These are phyloP conservation scores for Pelagomonas calceolata DNA, from an alignment of 108 stramenopile genomes.

Conservation along the genomic window DNA sequence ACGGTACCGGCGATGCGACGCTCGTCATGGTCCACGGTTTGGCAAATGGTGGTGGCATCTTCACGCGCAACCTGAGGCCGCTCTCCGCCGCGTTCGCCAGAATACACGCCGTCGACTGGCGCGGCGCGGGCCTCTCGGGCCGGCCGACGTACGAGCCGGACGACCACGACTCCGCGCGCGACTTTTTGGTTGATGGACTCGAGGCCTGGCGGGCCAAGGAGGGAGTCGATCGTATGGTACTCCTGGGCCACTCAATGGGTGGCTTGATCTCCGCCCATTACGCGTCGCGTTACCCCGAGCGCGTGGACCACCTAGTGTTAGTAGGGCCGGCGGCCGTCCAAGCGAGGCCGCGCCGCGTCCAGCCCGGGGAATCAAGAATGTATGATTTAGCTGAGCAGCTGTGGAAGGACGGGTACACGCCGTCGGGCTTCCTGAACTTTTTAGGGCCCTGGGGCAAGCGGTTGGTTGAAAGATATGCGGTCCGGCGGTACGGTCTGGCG, in stretches of 20 bases:
- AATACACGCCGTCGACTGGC: background rate
- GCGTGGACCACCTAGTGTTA: background rate
- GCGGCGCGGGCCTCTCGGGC: conserved; percentile 1
- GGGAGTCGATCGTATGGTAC: background rate
- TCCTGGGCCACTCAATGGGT: background rate
- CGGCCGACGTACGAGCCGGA: background rate
- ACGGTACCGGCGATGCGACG: too few relatives aligned
- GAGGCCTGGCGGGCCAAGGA: background rate
- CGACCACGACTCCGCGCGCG: background rate
- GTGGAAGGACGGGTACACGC: background rate
- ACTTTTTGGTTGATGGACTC: background rate
- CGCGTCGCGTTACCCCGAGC: background rate
- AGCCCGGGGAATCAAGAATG: background rate
- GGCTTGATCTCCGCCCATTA: background rate
- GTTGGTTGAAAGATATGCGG: background rate
- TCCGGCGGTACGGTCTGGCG: background rate
- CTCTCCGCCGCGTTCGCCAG: background rate
- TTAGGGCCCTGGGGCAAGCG: background rate
- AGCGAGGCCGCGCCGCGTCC: background rate
- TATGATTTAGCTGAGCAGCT: background rate
- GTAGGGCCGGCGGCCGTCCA: background rate
- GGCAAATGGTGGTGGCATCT: background rate
- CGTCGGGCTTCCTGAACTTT: background rate
- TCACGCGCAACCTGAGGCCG: background rate
- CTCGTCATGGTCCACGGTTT: background rate